Base-by-base conservation (phyloP, 2,329 filamentous ascomycete species). In the Cordyceps pruinosa region DNA sequence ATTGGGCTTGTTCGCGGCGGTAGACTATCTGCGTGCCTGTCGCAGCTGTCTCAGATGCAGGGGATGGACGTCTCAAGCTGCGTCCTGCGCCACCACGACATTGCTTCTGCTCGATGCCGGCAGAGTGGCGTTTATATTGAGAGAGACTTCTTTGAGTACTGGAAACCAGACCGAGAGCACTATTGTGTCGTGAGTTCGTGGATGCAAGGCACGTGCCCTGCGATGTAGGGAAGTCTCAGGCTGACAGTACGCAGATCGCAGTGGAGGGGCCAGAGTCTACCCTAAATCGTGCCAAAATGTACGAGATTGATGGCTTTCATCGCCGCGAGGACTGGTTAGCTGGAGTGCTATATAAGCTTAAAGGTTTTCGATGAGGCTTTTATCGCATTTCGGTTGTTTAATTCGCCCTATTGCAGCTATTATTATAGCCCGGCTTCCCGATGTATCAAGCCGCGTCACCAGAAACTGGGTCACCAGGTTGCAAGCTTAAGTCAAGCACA, bases 31-130 rank as follows among this genome's bases (percentile, higher is more conserved):
- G 42, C 52, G 44, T 55, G 42, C 42, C 41, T 55, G 35, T 49
- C 23, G 39, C 45, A 30, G 45, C 45, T 49, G 53, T 56, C 45
- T 49, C 53, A 49, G 45, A 42, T 49, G 45, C 53, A 56, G 53
- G 51, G 30, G 53, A 48, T 25, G 48, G 53, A 48, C 53, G 45
- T 56, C 53, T 56, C 53, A 21, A 48, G 45, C 45, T 26, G 25
- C 13, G 34, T 25, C 32, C 25, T 17, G 21, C 35, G 21, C 26
- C 53, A 56, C 53, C n/a, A 17, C 12, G 26, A 26, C 44, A 49
- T 42, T 19, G 21, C 21, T 41, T 35, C 53, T 32, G 23, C 34
- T 25, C 25, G 19, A 32, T 9, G 34, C 35, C 25, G 34, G 26
- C 25, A n/a, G 19, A 28, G 17, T 8, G 8, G n/a, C n/a, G n/a